phyloP scores from a whole-genome alignment of 305 asterid species.

The Fraxinus floribunda region DNA sequence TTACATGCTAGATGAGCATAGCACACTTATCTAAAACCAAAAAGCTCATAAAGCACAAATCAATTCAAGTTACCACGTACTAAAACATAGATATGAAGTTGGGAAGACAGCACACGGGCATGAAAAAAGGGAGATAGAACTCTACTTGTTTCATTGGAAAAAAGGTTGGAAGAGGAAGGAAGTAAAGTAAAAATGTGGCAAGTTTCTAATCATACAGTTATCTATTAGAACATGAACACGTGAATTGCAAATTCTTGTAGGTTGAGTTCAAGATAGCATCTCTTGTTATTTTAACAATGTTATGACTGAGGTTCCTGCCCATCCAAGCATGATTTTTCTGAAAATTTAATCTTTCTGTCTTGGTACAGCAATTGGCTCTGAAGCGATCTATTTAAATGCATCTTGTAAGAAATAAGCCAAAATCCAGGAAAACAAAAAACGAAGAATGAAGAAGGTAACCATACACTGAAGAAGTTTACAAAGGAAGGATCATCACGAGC shows the following conservation, averaged over 20 bases:
- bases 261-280: background rate
- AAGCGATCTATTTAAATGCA: background rate
- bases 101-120: background rate
- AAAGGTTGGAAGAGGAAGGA: background rate
- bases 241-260: background rate
- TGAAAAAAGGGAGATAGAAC: background rate
- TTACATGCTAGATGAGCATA: background rate
- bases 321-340: background rate
- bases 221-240: background rate
- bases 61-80: background rate
- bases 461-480: conserved; percentile 80
- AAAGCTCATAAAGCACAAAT: background rate
- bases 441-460: conserved; percentile 23
- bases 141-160: background rate
- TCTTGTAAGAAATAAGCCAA: conserved; percentile 16
- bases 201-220: background rate
- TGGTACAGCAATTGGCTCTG: background rate
- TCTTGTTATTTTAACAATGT: background rate
- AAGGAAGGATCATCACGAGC: conserved; percentile 71
- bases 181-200: background rate
- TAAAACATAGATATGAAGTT: background rate
- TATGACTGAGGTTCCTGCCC: background rate
- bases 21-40: background rate
- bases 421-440: background rate
- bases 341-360: background rate